These are phyloP conservation scores for Paramecium sonneborni DNA, from an alignment of 73 alveolate species.

Conservation along the genomic window DNA sequence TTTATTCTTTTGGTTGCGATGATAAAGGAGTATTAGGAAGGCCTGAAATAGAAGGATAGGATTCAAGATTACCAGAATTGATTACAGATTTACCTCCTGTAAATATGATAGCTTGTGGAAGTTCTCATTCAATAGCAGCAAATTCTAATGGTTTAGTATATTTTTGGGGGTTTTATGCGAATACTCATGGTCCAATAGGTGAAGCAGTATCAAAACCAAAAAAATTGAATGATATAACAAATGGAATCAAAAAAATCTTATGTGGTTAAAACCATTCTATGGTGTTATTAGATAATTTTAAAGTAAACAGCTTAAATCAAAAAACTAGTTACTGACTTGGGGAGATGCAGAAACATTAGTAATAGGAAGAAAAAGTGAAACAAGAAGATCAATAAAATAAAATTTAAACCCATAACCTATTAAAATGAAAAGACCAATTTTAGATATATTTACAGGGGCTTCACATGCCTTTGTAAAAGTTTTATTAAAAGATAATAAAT, in stretches of 20 bases:
- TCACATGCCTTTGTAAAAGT: conserved; percentile 65
- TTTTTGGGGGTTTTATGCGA: conserved; percentile 73
- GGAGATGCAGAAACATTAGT: conserved; percentile 65
- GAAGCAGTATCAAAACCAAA: conserved; percentile 52
- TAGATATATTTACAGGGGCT: conserved; percentile 65
- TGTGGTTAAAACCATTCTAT: conserved; percentile 70
- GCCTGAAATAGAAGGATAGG: conserved; percentile 11
- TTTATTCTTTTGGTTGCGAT: conserved; percentile 83
- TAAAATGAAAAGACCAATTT: conserved; percentile 21
- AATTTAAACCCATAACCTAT: conserved; percentile 58
- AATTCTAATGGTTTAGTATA: conserved; percentile 63
- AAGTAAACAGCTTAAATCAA: background rate
- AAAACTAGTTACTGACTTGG: background rate
- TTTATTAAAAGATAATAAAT: background rate
- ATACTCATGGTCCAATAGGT: conserved; percentile 68
- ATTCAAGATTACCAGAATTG: conserved; percentile 52
- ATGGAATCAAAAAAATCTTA: conserved; percentile 43
- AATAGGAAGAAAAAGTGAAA: conserved; percentile 67
- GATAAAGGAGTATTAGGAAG: conserved; percentile 88
- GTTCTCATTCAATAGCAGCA: conserved; percentile 72
- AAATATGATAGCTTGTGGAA: conserved; percentile 71
- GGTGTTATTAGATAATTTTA: conserved; percentile 59
- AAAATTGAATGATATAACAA: conserved; percentile 4
- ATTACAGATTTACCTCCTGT: conserved; percentile 54
- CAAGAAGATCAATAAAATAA: conserved; percentile 50